Percentiles rank a stretch among this genome's conserved stretches.
phyloP scores from a whole-genome alignment of 1,284 basidiomycete genomes.

The Cryptococcus sp. region DNA sequence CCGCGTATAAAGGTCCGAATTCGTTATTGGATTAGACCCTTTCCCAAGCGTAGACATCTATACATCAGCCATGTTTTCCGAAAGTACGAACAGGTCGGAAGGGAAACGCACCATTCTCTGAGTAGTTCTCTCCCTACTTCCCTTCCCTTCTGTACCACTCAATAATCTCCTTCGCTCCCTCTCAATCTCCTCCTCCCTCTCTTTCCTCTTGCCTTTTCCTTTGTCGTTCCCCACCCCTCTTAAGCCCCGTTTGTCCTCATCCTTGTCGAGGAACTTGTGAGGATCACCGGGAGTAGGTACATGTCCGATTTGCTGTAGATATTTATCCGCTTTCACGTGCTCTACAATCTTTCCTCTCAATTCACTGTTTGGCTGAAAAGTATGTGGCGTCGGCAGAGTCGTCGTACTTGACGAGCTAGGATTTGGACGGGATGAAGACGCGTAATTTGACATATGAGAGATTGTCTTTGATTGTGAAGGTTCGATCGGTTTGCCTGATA shows the following conservation, averaged over 20 bases:
- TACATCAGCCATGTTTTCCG: background rate
- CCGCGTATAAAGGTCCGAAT: conserved; percentile 36
- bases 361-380: conserved; percentile 7
- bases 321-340: conserved; percentile 4
- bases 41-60: conserved; percentile 32
- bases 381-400: conserved; percentile 9
- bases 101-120: conserved; percentile 26
- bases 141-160: background rate
- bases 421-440: background rate
- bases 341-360: conserved; percentile 7
- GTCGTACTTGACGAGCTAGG: background rate
- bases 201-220: conserved; percentile 18
- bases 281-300: background rate
- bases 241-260: conserved; percentile 4
- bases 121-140: conserved; percentile 19
- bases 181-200: conserved; percentile 7
- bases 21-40: conserved; percentile 38
- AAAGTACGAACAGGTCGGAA: background rate
- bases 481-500: background rate
- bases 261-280: background rate
- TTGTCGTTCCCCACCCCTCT: conserved; percentile 6
- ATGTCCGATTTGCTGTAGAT: background rate
- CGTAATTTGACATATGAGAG: background rate
- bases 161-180: conserved; percentile 9
- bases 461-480: background rate